Percentiles rank a stretch among this genome's conserved stretches.
phyloP scores from a whole-genome alignment of 495 filamentous ascomycete genomes.

The Annulohypoxylon nitens region DNA sequence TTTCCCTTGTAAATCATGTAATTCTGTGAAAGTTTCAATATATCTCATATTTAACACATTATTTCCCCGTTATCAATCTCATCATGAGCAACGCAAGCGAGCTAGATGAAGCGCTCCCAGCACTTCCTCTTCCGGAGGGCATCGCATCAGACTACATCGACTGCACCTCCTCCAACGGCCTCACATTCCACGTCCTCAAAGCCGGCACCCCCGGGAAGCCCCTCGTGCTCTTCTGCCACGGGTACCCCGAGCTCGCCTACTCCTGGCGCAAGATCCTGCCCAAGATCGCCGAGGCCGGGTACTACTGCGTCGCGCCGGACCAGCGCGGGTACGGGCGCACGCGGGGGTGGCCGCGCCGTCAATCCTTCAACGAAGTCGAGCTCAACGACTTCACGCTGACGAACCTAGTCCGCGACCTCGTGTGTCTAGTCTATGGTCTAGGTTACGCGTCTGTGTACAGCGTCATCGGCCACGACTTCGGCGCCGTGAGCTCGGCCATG shows the following conservation, averaged over 20 bases:
- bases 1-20: too few relatives aligned
- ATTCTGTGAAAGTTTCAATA: too few relatives aligned
- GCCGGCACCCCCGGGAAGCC: slow-evolving; percentile 65
- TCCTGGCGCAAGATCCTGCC: slow-evolving; percentile 76
- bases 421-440: slow-evolving; percentile 70
- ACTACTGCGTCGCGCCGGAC: slow-evolving; percentile 74
- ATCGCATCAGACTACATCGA: slow-evolving; percentile 65
- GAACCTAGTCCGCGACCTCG: slow-evolving; percentile 71
- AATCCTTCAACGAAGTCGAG: slow-evolving; percentile 65
- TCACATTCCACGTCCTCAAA: slow-evolving; percentile 73
- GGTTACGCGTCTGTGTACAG: slow-evolving; percentile 70
- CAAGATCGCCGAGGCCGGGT: slow-evolving; percentile 66
- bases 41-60: too few relatives aligned
- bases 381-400: slow-evolving; percentile 69
- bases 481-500: slow-evolving; percentile 69
- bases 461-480: slow-evolving; percentile 77
- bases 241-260: slow-evolving; percentile 76
- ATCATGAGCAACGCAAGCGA: slow-evolving; percentile 28
- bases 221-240: slow-evolving; percentile 73
- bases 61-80: too few relatives aligned
- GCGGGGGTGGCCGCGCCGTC: slow-evolving; percentile 67
- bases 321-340: slow-evolving; percentile 78
- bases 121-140: slow-evolving; percentile 67
- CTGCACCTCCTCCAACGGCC: slow-evolving; percentile 59
- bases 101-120: slow-evolving; percentile 44